phyloP scores from a whole-genome alignment of 257 asterid species.

The Linderniella brevidens region DNA sequence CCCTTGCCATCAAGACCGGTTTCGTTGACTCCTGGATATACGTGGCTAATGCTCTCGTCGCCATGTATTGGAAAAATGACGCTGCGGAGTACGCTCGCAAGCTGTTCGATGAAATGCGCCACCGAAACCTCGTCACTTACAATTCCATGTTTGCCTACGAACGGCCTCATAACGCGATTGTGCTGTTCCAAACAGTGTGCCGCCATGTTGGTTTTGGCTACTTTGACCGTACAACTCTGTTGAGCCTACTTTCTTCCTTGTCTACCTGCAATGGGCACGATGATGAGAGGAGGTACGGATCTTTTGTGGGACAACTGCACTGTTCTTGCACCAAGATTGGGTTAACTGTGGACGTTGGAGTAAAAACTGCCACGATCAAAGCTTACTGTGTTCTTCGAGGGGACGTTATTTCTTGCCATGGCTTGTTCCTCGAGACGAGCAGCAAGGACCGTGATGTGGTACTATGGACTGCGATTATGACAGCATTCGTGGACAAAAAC shows the following conservation, averaged over 20 bases:
- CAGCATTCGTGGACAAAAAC: conserved; percentile 35
- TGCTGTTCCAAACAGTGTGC: conserved; percentile 27
- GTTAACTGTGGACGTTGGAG: conserved; percentile 33
- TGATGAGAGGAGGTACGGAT: conserved; percentile 15
- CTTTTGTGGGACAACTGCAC: conserved; percentile 47
- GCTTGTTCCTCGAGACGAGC: conserved; percentile 39
- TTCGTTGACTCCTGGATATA: conserved; percentile 40
- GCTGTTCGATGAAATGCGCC: conserved; percentile 35
- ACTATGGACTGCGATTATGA: conserved; percentile 68
- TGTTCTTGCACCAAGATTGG: conserved; percentile 35
- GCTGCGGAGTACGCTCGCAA: conserved; percentile 36
- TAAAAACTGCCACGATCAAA: conserved; percentile 51
- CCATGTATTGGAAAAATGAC: conserved; percentile 49
- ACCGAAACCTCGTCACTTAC: conserved; percentile 47
- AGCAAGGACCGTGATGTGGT: conserved; percentile 32
- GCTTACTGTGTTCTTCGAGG: conserved; percentile 43
- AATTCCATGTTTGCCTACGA: conserved; percentile 55
- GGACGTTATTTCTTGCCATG: conserved; percentile 26
- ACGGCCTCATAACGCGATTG: conserved; percentile 25
- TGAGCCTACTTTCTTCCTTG: conserved; percentile 35
- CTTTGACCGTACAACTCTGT: conserved; percentile 48
- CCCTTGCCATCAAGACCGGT: conserved; percentile 38
- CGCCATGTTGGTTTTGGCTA: conserved; percentile 22
- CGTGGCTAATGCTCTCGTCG: conserved; percentile 63
- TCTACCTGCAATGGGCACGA: conserved; percentile 15